Evolutionary conservation across 2,329 filamentous ascomycete genomes (phyloP).

Genomic region (Aspergillus neotritici): DNA sequence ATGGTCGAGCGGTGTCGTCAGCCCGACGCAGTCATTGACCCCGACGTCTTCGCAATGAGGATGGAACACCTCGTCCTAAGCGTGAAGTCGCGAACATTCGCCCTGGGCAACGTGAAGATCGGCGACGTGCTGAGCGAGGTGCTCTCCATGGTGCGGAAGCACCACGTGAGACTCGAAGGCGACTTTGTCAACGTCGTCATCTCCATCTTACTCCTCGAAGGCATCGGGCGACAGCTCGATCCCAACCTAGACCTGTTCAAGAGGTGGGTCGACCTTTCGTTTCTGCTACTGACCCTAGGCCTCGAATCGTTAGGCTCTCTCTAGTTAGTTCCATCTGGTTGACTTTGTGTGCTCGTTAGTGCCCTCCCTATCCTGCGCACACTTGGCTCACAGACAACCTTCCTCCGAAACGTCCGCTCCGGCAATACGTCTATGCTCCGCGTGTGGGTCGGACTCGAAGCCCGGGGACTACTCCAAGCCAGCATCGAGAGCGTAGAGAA

Average conservation of each 20-base stretch:
- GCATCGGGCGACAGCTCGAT: slow-evolving; percentile 82
- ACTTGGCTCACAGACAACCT: slow-evolving; percentile 59
- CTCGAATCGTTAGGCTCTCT: neutral
- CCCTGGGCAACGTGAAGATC: slow-evolving; percentile 90
- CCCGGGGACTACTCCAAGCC: slow-evolving; percentile 80
- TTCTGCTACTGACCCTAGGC: neutral
- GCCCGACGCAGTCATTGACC: slow-evolving; percentile 79
- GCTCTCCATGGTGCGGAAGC: slow-evolving; percentile 79
- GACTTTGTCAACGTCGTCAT: slow-evolving; percentile 99
- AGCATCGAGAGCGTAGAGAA: slow-evolving; percentile 84
- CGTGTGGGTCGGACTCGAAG: slow-evolving; percentile 87
- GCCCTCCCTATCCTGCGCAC: slow-evolving; percentile 86
- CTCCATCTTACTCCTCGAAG: slow-evolving; percentile 86
- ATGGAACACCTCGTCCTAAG: slow-evolving; percentile 94
- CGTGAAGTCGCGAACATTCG: slow-evolving; percentile 86
- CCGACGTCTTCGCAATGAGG: slow-evolving; percentile 85
- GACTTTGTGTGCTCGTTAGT: slow-evolving; percentile 44
- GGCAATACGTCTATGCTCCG: slow-evolving; percentile 81
- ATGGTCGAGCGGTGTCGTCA: slow-evolving; percentile 96
- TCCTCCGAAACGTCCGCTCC: slow-evolving; percentile 58
- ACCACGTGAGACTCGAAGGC: slow-evolving; percentile 91
- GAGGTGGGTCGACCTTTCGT: slow-evolving; percentile 44
- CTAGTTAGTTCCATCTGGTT: slow-evolving; percentile 1
- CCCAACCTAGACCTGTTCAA: slow-evolving; percentile 82
- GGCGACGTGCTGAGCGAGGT: slow-evolving; percentile 91